A percentile compares a stretch with the other conserved stretches of the same genome.
These are phyloP conservation scores for Pochonia chlamydosporia DNA, from an alignment of 2,329 filamentous ascomycete species.

Conservation along the genomic window DNA sequence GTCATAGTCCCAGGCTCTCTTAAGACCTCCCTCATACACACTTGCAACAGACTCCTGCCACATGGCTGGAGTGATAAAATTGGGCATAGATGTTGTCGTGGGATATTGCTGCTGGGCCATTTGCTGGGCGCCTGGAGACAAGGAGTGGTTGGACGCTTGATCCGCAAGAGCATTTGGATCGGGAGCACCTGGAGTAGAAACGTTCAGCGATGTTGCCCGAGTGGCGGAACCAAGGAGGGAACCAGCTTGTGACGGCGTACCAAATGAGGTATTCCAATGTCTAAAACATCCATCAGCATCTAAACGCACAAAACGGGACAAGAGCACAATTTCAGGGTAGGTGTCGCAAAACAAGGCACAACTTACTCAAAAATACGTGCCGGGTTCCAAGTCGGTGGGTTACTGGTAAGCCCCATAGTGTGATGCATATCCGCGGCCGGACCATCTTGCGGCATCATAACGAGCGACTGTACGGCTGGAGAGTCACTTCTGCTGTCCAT, in stretches of 20 bases:
- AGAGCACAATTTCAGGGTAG: too few relatives aligned
- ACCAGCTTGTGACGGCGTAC: constrained; percentile 49
- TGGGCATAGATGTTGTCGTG: constrained; percentile 44
- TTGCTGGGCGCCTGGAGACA: constrained; percentile 39
- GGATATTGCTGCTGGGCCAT: constrained; percentile 47
- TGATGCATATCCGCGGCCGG: constrained; percentile 47
- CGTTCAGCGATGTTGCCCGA: constrained; percentile 37
- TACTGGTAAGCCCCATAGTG: constrained; percentile 57
- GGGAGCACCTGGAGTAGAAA: constrained; percentile 43
- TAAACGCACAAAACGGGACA: too few relatives aligned
- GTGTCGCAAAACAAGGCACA: too few relatives aligned
- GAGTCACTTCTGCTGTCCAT: constrained; percentile 74
- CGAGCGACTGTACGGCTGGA: constrained; percentile 64
- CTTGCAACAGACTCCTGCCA: constrained; percentile 68
- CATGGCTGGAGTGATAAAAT: constrained; percentile 65
- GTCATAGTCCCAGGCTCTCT: constrained; percentile 56
- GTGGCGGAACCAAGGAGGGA: constrained; percentile 24
- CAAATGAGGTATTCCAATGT: constrained; percentile 94
- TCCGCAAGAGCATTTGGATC: constrained; percentile 50
- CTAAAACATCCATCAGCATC: constrained; percentile 37
- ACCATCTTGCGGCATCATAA: constrained; percentile 61
- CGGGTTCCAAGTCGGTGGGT: constrained; percentile 73
- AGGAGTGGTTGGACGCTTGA: constrained; percentile 38
- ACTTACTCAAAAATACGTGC: constrained; percentile 85
- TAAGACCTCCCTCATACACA: constrained; percentile 60